Evolutionary conservation across 2,329 filamentous ascomycete species (phyloP).

Genomic region (Mollisiaceae sp.): DNA sequence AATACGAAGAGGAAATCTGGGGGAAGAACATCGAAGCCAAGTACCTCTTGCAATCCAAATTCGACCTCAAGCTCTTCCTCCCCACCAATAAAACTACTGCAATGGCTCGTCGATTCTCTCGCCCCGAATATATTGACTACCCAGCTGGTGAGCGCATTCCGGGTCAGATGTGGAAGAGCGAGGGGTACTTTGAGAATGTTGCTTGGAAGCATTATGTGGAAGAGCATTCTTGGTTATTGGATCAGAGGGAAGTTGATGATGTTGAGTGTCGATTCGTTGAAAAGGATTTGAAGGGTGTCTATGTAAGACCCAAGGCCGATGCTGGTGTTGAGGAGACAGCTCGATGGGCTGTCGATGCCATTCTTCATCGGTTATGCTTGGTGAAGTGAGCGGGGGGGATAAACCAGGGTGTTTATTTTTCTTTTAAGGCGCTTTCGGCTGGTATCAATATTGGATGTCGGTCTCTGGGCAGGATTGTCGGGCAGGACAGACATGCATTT

Average conservation of each 20-base stretch:
- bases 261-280: neutral
- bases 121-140: conserved; percentile 28
- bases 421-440: neutral
- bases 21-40: neutral
- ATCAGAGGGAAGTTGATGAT: neutral
- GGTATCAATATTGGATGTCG: too few relatives aligned
- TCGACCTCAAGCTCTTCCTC: conserved; percentile 37
- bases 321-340: conserved; percentile 27
- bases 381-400: neutral
- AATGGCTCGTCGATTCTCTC: conserved; percentile 25
- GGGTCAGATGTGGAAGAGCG: conserved; percentile 40
- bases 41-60: conserved; percentile 8
- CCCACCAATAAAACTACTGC: conserved; percentile 22
- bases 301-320: conserved; percentile 20
- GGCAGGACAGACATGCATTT: too few relatives aligned
- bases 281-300: conserved; percentile 11
- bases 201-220: conserved; percentile 32
- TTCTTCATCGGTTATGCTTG: conserved; percentile 11
- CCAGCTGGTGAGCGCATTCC: conserved; percentile 20
- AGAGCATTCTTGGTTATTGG: conserved; percentile 28
- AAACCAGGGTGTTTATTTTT: neutral
- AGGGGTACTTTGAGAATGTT: conserved; percentile 40
- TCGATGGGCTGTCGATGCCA: conserved; percentile 27
- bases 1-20: conserved; percentile 4
- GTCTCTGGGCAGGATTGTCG: too few relatives aligned